Evolutionary conservation across 805 yeast species (phyloP), one percentile per base, ranked within the genome.

Genomic region (Candida insectorum): DNA sequence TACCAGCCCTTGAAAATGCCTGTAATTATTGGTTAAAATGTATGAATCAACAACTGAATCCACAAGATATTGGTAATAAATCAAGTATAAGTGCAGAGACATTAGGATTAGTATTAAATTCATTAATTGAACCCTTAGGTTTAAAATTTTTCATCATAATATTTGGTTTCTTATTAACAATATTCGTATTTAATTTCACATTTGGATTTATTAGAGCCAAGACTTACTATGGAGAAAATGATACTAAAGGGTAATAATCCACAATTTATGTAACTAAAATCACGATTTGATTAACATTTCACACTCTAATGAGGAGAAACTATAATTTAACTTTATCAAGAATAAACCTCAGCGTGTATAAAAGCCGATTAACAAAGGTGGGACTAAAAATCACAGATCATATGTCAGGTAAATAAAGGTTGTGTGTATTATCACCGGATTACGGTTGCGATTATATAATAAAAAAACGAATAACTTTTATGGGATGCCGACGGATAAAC

Each of bases 101-200:
- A 0, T 45, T 83, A 2, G 89, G 88, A 0, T 57, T 74, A 30
- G 60, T 82, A 11, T 44, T 81, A 8, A 79, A 81, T 45, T 73
- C 81, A 0, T 62, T 83, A 34, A 64, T 82, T 13, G 85, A 82
- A 43, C 88, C 87, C 0, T 66, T 84, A 27, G 80, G 85, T 3
- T 57, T 71, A 41, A 79, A 81, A 50, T 75, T 82, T 13, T 62
- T 79, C 28, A 21, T 66, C 4, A 66, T 78, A 3, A 48, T 74
- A 9, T 44, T 65, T 4, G 43, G 67, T 7, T 58, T 69, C 8
- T 45, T 67, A 0, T 59, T 69, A n/a, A 59, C 75, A 60, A 49
- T 73, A 13, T 82, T 80, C 49, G 63, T 73, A 4, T 71, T 79
- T 17, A 84, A 84, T 49, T 77, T 82, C 41, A 55, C 75, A 3